Evolutionary conservation across 2,329 filamentous ascomycete genomes (phyloP).

Genomic region (Dothideomycetes sp.): DNA sequence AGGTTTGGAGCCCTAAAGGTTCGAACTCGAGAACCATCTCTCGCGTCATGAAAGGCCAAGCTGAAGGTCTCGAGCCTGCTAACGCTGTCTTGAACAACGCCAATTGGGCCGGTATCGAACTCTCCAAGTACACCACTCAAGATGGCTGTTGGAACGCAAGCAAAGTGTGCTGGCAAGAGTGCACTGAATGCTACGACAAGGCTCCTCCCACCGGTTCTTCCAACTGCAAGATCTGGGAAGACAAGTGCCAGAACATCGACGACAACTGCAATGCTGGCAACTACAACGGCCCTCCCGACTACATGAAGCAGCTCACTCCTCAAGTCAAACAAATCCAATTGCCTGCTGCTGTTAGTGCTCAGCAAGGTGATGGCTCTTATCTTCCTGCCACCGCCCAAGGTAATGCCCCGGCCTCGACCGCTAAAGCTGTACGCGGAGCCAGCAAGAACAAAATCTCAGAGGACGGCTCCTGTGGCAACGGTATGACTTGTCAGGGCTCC

Average conservation of each 20-base stretch:
- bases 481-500: slow-evolving; percentile 10
- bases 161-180: slow-evolving; percentile 45
- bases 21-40: slow-evolving; percentile 13
- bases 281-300: slow-evolving; percentile 42
- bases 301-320: slow-evolving; percentile 30
- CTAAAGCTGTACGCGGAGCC: background rate
- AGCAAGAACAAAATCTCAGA: slow-evolving; percentile 8
- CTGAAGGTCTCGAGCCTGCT: slow-evolving; percentile 44
- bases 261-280: slow-evolving; percentile 32
- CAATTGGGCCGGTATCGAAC: slow-evolving; percentile 62
- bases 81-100: slow-evolving; percentile 56
- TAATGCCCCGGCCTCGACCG: background rate
- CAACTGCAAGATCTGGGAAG: slow-evolving; percentile 54
- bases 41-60: slow-evolving; percentile 21
- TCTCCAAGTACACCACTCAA: slow-evolving; percentile 47
- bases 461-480: slow-evolving; percentile 12
- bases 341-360: slow-evolving; percentile 6
- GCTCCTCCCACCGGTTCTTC: slow-evolving; percentile 50
- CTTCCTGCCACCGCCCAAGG: background rate
- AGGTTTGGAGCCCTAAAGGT: slow-evolving; percentile 39
- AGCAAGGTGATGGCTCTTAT: slow-evolving; percentile 7
- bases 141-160: slow-evolving; percentile 18
- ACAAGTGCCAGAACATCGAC: slow-evolving; percentile 47
- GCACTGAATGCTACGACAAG: slow-evolving; percentile 48
- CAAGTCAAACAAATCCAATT: slow-evolving; percentile 8